Base-by-base conservation (phyloP, 257 asterid species). In the Lantana camara region DNA sequence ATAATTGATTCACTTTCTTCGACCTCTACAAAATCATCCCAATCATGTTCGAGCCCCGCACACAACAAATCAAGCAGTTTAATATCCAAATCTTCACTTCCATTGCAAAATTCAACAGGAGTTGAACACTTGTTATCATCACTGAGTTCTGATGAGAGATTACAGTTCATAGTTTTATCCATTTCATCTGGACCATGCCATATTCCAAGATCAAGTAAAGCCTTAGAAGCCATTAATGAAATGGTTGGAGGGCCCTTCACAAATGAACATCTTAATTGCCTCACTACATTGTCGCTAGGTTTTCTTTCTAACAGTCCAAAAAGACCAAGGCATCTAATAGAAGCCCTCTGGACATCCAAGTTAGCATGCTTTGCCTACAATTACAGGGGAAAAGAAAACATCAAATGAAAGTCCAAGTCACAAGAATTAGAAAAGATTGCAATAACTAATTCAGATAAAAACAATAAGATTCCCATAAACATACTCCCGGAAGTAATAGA, bases 401-500 rank as follows among this genome's bases (percentile, higher is more conserved):
- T 11, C 51, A 50, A 47, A 17, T 60, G 68, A 52, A 64, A 60
- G 51, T 50, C 47, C 21, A 52, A 34, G 41, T n/a, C 63, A 62
- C n/a, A 34, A 57, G 48, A 40, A 27, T 57, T 40, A 15, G 47
- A 61, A 66, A 58, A 29, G 37, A 52, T 20, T 10, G 42, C 20
- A 60, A 40, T 35, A 34, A 67, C 42, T 64, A 21, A 52, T 16
- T n/a, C n/a, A n/a, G 27, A 12, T 49, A 21, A 49, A 22, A 19
- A 21, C 22, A 11, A 42, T 11, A 55, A 13, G 50, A 17, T 34
- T 38, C 30, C 8, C 5, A 53, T 68, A 72, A 60, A 64, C 80
- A 70, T 83, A 93, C 99, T 88, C 95, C 97, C 29, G 99, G 97
- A 67, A 90, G 95, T 89, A 93, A 77, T 61, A 93, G 65, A 29